These are phyloP conservation scores for Lasiosphaeria hispida DNA, from an alignment of 495 filamentous ascomycete genomes.

Conservation along the genomic window DNA sequence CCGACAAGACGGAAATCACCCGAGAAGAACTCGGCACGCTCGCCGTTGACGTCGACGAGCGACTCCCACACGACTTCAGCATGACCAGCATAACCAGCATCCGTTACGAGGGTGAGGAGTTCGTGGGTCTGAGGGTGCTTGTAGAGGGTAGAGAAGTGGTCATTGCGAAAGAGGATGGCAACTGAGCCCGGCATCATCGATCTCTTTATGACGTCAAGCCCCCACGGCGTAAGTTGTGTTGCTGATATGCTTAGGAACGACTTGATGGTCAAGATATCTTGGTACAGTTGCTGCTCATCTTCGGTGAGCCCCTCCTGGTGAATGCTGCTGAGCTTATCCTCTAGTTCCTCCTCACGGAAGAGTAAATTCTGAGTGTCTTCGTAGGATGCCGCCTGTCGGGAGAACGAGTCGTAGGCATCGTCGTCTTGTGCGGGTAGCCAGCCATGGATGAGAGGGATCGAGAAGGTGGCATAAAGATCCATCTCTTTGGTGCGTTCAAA, in stretches of 20 bases:
- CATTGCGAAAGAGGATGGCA: slow-evolving; percentile 91
- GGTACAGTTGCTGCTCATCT: slow-evolving; percentile 69
- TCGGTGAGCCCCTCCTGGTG: slow-evolving; percentile 46
- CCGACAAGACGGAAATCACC: slow-evolving; percentile 89
- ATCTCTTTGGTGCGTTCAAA: slow-evolving; percentile 85
- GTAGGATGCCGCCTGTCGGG: slow-evolving; percentile 71
- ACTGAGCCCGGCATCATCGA: slow-evolving; percentile 68
- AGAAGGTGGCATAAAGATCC: slow-evolving; percentile 81
- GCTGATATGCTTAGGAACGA: slow-evolving; percentile 72
- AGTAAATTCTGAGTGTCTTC: slow-evolving; percentile 87
- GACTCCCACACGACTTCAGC: slow-evolving; percentile 96
- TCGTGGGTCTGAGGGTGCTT: slow-evolving; percentile 68
- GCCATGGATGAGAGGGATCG: slow-evolving; percentile 86
- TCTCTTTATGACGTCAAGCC: slow-evolving; percentile 66
- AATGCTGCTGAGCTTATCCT: slow-evolving; percentile 65
- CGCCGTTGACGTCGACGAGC: slow-evolving; percentile 83
- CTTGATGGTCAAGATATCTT: slow-evolving; percentile 79
- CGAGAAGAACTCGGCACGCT: slow-evolving; percentile 76
- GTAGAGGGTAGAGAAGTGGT: slow-evolving; percentile 93
- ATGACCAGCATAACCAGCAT: slow-evolving; percentile 82
- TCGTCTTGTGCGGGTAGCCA: slow-evolving; percentile 75
- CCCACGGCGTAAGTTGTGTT: slow-evolving; percentile 82
- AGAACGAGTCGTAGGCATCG: slow-evolving; percentile 61
- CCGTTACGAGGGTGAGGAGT: slow-evolving; percentile 81
- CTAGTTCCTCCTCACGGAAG: slow-evolving; percentile 83